phyloP scores from a whole-genome alignment of 163 green algal species.

The Volvox carteri region DNA sequence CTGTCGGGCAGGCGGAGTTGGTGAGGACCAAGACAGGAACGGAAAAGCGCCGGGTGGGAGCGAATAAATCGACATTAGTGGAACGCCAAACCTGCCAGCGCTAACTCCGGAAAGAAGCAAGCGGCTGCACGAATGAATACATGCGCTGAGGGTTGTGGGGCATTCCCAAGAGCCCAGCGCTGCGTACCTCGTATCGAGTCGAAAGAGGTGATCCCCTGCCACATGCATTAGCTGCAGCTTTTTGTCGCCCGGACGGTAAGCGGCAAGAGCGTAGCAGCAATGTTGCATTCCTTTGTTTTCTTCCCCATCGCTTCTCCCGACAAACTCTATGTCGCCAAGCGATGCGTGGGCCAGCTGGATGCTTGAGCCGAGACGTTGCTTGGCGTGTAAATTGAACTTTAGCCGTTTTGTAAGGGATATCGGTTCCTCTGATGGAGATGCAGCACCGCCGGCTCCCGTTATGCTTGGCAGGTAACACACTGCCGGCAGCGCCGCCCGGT shows the following conservation, averaged over 20 bases:
- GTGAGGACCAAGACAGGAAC: too few relatives aligned
- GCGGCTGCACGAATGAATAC: too few relatives aligned
- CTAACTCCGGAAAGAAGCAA: too few relatives aligned
- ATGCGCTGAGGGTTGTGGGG: too few relatives aligned
- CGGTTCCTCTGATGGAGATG: not conserved
- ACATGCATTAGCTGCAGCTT: conserved; percentile 40
- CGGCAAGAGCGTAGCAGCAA: conserved; percentile 18
- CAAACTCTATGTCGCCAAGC: conserved; percentile 24
- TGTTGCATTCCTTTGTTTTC: conserved; percentile 4
- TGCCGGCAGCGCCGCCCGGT: not conserved
- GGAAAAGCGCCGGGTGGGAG: too few relatives aligned
- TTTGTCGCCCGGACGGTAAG: not conserved
- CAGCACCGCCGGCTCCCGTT: not conserved
- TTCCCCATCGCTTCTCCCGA: conserved; percentile 17
- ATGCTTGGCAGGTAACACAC: conserved; percentile 47
- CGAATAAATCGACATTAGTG: too few relatives aligned
- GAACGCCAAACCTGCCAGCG: too few relatives aligned
- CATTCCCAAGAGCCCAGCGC: too few relatives aligned
- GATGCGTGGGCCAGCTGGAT: conserved; percentile 23
- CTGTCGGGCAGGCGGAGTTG: too few relatives aligned
- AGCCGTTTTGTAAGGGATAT: not conserved
- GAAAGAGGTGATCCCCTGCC: conserved; percentile 31
- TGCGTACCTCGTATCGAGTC: conserved; percentile 39
- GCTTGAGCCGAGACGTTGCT: not conserved
- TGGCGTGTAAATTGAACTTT: conserved; percentile 14